phyloP scores from a whole-genome alignment of 805 yeast species.

The Scheffersomyces coipomensis region DNA sequence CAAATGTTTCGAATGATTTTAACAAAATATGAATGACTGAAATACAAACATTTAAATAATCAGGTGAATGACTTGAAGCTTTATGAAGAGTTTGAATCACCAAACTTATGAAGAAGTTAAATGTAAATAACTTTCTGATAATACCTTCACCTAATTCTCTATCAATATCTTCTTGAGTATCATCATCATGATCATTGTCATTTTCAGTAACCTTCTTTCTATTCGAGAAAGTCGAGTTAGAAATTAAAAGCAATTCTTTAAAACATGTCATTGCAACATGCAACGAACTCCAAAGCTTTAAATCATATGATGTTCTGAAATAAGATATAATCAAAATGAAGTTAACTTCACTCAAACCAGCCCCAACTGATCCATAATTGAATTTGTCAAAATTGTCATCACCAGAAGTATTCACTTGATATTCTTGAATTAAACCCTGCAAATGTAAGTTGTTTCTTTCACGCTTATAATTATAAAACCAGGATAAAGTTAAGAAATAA shows the following conservation, averaged over 20 bases:
- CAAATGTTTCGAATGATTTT: constrained; percentile 64
- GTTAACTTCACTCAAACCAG: constrained; percentile 59
- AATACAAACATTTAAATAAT: constrained; percentile 57
- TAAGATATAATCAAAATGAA: constrained; percentile 51
- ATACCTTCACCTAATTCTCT: constrained; percentile 54
- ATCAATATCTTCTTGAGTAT: constrained; percentile 38
- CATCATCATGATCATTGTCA: constrained; percentile 40
- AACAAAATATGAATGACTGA: constrained; percentile 65
- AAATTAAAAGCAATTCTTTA: constrained; percentile 55
- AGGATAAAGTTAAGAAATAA: constrained; percentile 60
- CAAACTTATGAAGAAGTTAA: constrained; percentile 54
- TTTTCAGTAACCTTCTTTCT: constrained; percentile 13
- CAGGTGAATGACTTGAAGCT: constrained; percentile 62
- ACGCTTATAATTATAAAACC: constrained; percentile 75
- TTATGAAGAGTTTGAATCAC: constrained; percentile 60
- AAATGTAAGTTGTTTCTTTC: constrained; percentile 8
- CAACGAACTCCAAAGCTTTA: constrained; percentile 55
- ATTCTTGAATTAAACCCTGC: neutral
- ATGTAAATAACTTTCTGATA: constrained; percentile 68
- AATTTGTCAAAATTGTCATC: constrained; percentile 17
- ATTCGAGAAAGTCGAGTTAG: constrained; percentile 43
- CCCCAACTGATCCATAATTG: constrained; percentile 47
- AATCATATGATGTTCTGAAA: constrained; percentile 41
- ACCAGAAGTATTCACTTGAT: constrained; percentile 10
- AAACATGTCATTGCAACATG: constrained; percentile 72